Base-by-base conservation (phyloP, 768 basidiomycete genomes). In the Lactarius vividus region DNA sequence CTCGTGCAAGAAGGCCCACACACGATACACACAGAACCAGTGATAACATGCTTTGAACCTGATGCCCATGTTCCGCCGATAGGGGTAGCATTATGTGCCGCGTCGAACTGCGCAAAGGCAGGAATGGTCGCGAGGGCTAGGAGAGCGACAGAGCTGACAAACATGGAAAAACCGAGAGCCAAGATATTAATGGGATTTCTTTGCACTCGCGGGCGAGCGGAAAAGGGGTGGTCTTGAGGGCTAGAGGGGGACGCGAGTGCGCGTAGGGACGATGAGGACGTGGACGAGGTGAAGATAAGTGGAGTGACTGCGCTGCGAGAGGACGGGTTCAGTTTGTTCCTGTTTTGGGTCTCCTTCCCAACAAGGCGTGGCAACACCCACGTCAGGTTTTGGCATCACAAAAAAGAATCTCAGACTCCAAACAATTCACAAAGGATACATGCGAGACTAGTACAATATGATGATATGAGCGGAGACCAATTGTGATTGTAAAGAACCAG, bases 51-150 rank as follows among this genome's bases (percentile, higher is more conserved):
- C 70, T 83, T 81, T 71, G 85, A 87, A 23, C 93, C 93, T 42
- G 92, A 88, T 57, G 83, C 83, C 96, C 96, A 98, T 13, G 94
- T 95, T 0, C 96, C 96, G 35, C 73, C 68, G 59, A 98, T 78
- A 62, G 78, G 57, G 0, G 93, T 93, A 3, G 84, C 79, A 74
- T 96, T 96, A 75, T 89, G 87, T 0, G 61, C 71, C 1, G 72
- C 0, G 72, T 83, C 74, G 72, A 77, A 85, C 67, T 57, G 68
- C 40, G 62, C 68, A 55, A 68, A 23, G 55, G 56, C 70, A 52
- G 69, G 46, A 63, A 66, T 63, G 59, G 68, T 64, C 57, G 66
- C 55, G 68, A 68, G 55, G 69, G 66, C 62, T 65, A 73, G 67
- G 63, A 74, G 68, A 62, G 69, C 44, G 57, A 70, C 56, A 62